Base-by-base conservation (phyloP, 208 protist species). In the Leptomonas pyrrhocoris region DNA sequence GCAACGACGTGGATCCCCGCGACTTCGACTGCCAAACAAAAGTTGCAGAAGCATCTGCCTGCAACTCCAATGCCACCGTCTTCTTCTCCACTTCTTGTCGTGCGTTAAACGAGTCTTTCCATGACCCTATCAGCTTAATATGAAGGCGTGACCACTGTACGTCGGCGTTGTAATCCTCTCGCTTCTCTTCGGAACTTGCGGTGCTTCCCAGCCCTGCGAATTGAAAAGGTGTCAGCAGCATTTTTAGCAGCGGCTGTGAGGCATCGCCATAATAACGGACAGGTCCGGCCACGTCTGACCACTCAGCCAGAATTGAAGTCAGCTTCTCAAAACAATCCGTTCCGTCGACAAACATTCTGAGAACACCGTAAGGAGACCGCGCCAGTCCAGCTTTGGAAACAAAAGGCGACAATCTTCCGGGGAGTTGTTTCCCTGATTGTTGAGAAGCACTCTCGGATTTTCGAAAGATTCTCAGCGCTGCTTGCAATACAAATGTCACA, bases 231-330 rank as follows among this genome's bases (percentile, higher is more conserved):
- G 53, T 36, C 16, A 72, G 28, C 0, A 74, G 34, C 36, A 69
- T 38, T 15, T 42, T 30, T 8, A 80, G 38, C 27, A 58, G 25
- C 31, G 18, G 27, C 68, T 80, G 74, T 18, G 45, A 27, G 3
- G 60, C 66, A 18, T 34, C 36, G 7, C 74, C 68, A 31, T 80
- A 80, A 40, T 80, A 80, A 3, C 68, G 60, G 25, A 80, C 13
- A 27, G 42, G 43, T 6, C 60, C 74, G 21, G 57, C 19, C 16
- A 60, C 40, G 28, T 34, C 1, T 2, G 56, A 49, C 74, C 74
- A 80, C 18, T 71, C 15, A 2, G 23, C 21, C 2, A 80, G 13
- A 58, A 73, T 50, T 6, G 74, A 42, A 7, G 54, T 15, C 13
- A 75, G 23, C 49, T 12, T 31, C 30, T 57, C 58, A 36, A 80